A percentile compares a stretch with the other conserved stretches of the same genome.
Conservation (phyloP, 2,329 filamentous ascomycete species). For the Aspergillus quadrilineatus region DNA sequence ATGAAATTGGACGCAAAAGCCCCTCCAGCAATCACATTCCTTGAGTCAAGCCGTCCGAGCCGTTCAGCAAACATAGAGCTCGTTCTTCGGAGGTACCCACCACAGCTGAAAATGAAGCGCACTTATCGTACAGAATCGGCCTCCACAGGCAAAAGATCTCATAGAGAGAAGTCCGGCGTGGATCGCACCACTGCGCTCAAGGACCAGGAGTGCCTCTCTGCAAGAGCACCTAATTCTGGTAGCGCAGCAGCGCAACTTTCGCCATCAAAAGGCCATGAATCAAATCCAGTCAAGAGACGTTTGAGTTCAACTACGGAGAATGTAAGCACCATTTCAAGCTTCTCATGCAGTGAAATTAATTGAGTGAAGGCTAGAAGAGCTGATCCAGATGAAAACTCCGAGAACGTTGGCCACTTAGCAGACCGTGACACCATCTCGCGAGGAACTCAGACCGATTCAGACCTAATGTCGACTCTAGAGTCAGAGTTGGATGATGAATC, state of each 20-base stretch:
- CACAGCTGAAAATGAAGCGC: neutral
- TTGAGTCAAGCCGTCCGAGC: neutral
- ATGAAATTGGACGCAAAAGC: neutral
- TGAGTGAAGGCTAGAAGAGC: neutral
- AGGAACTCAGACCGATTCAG: constrained; percentile 2
- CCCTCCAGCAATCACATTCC: neutral
- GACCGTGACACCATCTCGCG: neutral
- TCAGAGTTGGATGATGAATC: neutral
- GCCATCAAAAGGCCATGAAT: neutral
- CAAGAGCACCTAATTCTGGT: neutral
- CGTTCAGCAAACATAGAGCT: neutral
- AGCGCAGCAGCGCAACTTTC: neutral
- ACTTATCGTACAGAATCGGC: neutral
- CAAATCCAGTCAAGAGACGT: neutral
- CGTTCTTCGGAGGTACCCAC: neutral
- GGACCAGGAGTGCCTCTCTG: neutral
- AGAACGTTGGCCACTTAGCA: neutral
- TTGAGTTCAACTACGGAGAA: neutral
- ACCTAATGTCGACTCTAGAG: neutral
- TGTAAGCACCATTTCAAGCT: neutral
- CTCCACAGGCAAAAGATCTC: neutral
- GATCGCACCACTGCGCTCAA: neutral
- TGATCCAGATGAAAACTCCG: neutral
- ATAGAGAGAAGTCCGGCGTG: neutral
- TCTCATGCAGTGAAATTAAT: neutral